Conservation (phyloP, 495 filamentous ascomycete genomes). For the Usnea hakonensis region DNA sequence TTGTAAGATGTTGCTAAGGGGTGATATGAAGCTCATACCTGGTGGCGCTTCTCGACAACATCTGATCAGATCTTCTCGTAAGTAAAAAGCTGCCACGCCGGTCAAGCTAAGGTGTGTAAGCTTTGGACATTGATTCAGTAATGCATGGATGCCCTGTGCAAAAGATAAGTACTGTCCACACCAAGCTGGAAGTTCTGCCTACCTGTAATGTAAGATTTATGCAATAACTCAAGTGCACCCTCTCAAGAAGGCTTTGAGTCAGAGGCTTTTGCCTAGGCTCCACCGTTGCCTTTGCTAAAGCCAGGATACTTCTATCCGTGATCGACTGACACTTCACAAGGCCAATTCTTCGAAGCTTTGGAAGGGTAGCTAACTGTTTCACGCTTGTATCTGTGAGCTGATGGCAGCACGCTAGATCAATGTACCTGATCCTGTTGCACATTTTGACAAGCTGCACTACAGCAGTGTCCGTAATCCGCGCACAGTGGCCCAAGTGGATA, state of each 20-base stretch:
- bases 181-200: constrained; percentile 28
- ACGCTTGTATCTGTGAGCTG: constrained; percentile 82
- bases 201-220: constrained; percentile 70
- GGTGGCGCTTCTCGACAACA: constrained; percentile 83
- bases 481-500: constrained; percentile 91
- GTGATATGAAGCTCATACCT: constrained; percentile 37
- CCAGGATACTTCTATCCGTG: constrained; percentile 79
- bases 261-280: constrained; percentile 36
- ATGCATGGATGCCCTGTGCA: constrained; percentile 72
- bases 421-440: constrained; percentile 94
- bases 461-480: constrained; percentile 77
- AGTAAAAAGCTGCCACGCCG: constrained; percentile 76
- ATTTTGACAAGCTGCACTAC: constrained; percentile 72
- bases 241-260: constrained; percentile 61
- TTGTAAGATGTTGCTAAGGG: neutral
- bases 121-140: constrained; percentile 84
- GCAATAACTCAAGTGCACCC: constrained; percentile 97
- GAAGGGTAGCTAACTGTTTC: constrained; percentile 73
- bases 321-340: constrained; percentile 89
- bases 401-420: constrained; percentile 92
- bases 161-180: constrained; percentile 20
- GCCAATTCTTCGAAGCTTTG: constrained; percentile 89
- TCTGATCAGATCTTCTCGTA: constrained; percentile 64
- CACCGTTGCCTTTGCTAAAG: constrained; percentile 57
- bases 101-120: constrained; percentile 94